phyloP scores from a whole-genome alignment of 768 basidiomycete species.

The Boletus sp. region DNA sequence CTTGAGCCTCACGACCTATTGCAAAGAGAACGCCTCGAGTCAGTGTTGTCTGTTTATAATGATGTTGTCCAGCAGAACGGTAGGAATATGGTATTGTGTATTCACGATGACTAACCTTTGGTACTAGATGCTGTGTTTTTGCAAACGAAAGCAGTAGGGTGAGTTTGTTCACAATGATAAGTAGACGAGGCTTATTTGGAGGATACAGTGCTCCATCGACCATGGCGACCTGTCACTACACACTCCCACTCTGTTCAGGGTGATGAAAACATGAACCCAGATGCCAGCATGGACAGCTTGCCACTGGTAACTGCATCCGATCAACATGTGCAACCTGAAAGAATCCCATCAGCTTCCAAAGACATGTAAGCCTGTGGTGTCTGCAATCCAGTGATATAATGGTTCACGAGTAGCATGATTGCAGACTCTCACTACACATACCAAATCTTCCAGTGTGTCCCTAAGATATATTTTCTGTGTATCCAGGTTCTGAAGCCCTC shows the following conservation, averaged over 20 bases:
- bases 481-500: no score
- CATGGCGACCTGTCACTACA: not conserved
- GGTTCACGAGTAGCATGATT: not conserved
- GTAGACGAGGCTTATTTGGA: not conserved
- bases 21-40: not conserved
- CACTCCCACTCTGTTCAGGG: not conserved
- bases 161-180: not conserved
- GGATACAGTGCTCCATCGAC: not conserved
- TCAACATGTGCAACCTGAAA: not conserved
- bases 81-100: not conserved
- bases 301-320: not conserved
- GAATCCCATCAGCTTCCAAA: no score
- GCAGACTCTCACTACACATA: no score
- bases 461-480: no score
- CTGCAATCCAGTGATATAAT: not conserved
- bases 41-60: not conserved
- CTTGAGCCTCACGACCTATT: not conserved
- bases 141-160: not conserved
- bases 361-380: not conserved
- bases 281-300: not conserved
- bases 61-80: not conserved
- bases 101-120: not conserved
- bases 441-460: no score
- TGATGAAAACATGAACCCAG: not conserved
- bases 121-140: not conserved